Conservation (phyloP, 345 rosid genomes). For the Pelargonium nanum region DNA sequence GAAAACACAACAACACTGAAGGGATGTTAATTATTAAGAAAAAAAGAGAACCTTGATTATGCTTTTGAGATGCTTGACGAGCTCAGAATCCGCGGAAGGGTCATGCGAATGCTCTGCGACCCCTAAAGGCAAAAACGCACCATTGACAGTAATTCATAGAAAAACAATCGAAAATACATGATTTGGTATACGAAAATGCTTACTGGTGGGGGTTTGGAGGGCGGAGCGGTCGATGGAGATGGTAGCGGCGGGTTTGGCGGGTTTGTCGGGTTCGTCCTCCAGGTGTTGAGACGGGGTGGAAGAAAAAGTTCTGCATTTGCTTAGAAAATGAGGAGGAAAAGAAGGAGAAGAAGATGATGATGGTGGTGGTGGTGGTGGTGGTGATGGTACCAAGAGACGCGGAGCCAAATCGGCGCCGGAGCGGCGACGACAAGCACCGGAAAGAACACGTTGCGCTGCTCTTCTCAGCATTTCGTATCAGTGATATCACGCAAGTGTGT, state of each 20-base stretch:
- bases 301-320: slow-evolving; percentile 14
- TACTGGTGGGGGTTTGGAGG: slow-evolving; percentile 51
- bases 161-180: not conserved
- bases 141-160: not conserved
- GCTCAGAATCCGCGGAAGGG: slow-evolving; percentile 50
- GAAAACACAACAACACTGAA: not conserved
- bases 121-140: slow-evolving; percentile 4
- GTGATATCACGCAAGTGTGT: too few species aligned
- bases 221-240: slow-evolving; percentile 72
- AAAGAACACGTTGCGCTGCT: slow-evolving; percentile 19
- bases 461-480: slow-evolving; percentile 37
- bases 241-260: slow-evolving; percentile 23
- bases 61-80: slow-evolving; percentile 82
- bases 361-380: slow-evolving; percentile 15
- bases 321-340: slow-evolving; percentile 4
- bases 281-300: slow-evolving; percentile 31
- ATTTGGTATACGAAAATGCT: not conserved
- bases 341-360: slow-evolving; percentile 18
- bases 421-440: slow-evolving; percentile 31
- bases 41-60: slow-evolving; percentile 57
- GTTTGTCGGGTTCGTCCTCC: slow-evolving; percentile 16
- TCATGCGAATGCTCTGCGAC: slow-evolving; percentile 60
- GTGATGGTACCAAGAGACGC: not conserved
- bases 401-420: slow-evolving; percentile 3
- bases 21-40: not conserved